Evolutionary conservation across 495 filamentous ascomycete genomes (phyloP).

Genomic region (Aspergillus saccharolyticus): DNA sequence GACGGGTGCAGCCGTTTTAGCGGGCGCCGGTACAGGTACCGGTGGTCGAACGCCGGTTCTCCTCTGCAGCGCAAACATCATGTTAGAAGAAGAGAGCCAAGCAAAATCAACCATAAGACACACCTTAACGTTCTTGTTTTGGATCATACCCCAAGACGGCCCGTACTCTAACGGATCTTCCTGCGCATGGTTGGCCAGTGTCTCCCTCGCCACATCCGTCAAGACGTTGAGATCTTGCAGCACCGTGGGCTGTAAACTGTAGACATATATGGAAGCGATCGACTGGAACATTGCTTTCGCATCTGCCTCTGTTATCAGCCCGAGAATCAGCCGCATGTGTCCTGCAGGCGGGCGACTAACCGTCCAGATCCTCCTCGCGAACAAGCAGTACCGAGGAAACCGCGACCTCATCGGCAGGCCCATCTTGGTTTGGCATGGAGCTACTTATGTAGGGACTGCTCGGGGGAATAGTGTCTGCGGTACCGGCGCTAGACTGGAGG

Average conservation of each 20-base stretch:
- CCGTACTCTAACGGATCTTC: slow-evolving; percentile 61
- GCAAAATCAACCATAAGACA: background rate
- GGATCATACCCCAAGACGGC: slow-evolving; percentile 62
- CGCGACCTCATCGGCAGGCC: slow-evolving; percentile 25
- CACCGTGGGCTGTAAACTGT: slow-evolving; percentile 70
- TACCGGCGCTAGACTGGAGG: slow-evolving; percentile 41
- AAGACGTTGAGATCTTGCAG: slow-evolving; percentile 73
- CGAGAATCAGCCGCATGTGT: background rate
- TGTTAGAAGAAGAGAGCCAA: slow-evolving; percentile 13
- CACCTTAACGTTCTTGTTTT: slow-evolving; percentile 61
- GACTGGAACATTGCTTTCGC: slow-evolving; percentile 61
- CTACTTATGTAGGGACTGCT: slow-evolving; percentile 61
- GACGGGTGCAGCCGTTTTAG: slow-evolving; percentile 29
- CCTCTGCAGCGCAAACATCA: slow-evolving; percentile 31
- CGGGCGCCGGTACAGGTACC: slow-evolving; percentile 18
- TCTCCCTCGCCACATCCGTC: slow-evolving; percentile 60
- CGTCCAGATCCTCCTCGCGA: slow-evolving; percentile 73
- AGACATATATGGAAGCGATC: slow-evolving; percentile 75
- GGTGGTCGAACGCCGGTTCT: slow-evolving; percentile 40
- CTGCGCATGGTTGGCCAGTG: slow-evolving; percentile 43
- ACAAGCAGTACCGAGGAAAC: slow-evolving; percentile 63
- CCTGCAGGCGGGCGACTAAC: slow-evolving; percentile 37
- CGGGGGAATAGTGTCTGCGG: slow-evolving; percentile 71
- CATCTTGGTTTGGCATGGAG: slow-evolving; percentile 52
- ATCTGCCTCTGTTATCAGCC: slow-evolving; percentile 42